phyloP scores from a whole-genome alignment of 1,139 yeast genomes.

The Hansenula sp. region DNA sequence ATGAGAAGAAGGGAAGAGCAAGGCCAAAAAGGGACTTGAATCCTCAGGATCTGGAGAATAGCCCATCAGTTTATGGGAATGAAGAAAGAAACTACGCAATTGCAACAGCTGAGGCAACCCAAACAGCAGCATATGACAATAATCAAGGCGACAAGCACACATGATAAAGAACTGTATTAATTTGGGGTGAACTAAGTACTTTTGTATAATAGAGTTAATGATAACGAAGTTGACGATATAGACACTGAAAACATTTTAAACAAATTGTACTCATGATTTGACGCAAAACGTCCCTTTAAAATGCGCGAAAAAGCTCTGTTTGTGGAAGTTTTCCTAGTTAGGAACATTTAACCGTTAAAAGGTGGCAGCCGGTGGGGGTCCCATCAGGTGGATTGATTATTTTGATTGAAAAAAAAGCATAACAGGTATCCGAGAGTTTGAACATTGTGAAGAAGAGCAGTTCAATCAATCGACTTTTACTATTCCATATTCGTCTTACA shows the following conservation, averaged over 20 bases:
- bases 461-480: neutral
- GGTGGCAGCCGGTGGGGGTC: constrained; percentile 5
- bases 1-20: constrained; percentile 11
- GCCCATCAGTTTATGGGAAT: neutral
- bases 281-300: neutral
- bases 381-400: constrained; percentile 1
- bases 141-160: neutral
- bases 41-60: neutral
- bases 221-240: neutral
- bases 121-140: neutral
- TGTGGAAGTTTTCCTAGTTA: neutral
- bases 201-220: neutral
- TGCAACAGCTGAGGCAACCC: constrained; percentile 12
- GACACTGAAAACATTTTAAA: neutral
- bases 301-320: neutral
- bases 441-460: neutral
- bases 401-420: neutral
- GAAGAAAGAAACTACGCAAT: constrained; percentile 2
- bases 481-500: neutral
- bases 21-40: constrained; percentile 11
- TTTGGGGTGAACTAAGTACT: neutral
- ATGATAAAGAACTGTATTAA: neutral
- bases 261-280: neutral
- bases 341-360: neutral
- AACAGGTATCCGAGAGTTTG: neutral